phyloP scores from a whole-genome alignment of 2,329 filamentous ascomycete species.

The Aureobasidium lini region DNA sequence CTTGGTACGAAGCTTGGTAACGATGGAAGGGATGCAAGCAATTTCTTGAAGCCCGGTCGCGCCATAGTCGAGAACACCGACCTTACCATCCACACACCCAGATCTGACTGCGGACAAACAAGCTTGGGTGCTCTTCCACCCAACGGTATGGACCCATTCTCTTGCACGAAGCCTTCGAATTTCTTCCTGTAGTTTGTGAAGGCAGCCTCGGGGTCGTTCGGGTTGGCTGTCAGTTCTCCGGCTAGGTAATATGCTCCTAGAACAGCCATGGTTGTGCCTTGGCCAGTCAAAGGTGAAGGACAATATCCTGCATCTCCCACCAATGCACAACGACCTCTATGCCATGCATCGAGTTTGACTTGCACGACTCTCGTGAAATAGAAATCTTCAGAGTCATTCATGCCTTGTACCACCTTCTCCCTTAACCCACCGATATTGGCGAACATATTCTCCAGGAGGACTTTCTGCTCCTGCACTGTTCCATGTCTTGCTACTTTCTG shows the following conservation, averaged over 20 bases:
- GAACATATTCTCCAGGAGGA: constrained; percentile 14
- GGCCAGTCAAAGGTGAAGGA: constrained; percentile 27
- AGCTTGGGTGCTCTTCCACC: constrained; percentile 20
- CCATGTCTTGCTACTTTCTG: background rate
- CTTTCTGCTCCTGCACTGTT: background rate
- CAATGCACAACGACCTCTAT: constrained; percentile 28
- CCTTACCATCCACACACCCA: constrained; percentile 21
- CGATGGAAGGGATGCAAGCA: background rate
- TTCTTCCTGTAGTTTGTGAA: constrained; percentile 20
- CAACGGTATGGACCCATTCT: constrained; percentile 24
- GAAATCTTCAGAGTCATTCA: constrained; percentile 36
- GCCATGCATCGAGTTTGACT: constrained; percentile 31
- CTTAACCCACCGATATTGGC: constrained; percentile 11
- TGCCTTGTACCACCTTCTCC: constrained; percentile 27
- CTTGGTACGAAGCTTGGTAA: constrained; percentile 1
- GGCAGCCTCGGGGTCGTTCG: constrained; percentile 17
- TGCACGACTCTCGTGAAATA: constrained; percentile 38
- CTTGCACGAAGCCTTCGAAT: constrained; percentile 19
- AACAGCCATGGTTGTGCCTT: constrained; percentile 29
- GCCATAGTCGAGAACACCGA: constrained; percentile 18
- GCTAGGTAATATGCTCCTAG: constrained; percentile 34
- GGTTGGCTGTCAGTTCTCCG: constrained; percentile 26
- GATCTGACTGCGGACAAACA: constrained; percentile 19
- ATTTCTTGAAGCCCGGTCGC: constrained; percentile 5
- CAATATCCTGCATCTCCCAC: constrained; percentile 35